Evolutionary conservation across 192 early-diverging fungal genomes (phyloP), one percentile per base, ranked within the genome.

Genomic region (Podochytrium sp.): DNA sequence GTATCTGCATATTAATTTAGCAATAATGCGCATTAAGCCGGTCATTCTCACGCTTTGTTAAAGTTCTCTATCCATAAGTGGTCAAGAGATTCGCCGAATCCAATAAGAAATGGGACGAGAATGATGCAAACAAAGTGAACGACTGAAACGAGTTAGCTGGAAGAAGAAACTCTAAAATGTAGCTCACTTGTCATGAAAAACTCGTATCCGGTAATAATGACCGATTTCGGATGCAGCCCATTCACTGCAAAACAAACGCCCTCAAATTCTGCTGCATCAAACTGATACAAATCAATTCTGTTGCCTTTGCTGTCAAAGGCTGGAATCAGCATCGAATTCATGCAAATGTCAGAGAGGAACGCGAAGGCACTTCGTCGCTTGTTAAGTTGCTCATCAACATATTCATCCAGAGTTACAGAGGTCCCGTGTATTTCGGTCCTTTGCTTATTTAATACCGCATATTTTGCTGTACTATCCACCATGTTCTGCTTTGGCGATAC

Each of bases 331-430:
- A 32, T n/a, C 29, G 14, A 39, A 78, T 12, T 60, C 71, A 16
- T 74, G 78, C 30, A 14, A 27, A 57, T 57, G 25, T 57, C 55
- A 12, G 14, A 27, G 27, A 27, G 55, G 55, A 57, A 57, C 12
- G n/a, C 47, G 47, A 49, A 49, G n/a, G n/a, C n/a, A n/a, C n/a
- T n/a, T n/a, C n/a, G n/a, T n/a, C n/a, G n/a, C n/a, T n/a, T n/a
- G n/a, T 20, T 47, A 47, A 47, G 43, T 47, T 47, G 43, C n/a
- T 47, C 12, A 10, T 47, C 12, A 10, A 16, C 43, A 16, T 47
- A 16, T 20, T 10, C 10, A 20, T 47, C 43, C 10, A 16, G 10
- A 47, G 10, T 10, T 16, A 47, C 10, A 16, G n/a, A 20, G 10
- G 43, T 47, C n/a, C 43, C 43, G n/a, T n/a, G n/a, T n/a, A n/a